Percentiles rank a stretch among this genome's conserved stretches.
Conservation (phyloP, 306 rosid genomes). For the Dryas octopetala region DNA sequence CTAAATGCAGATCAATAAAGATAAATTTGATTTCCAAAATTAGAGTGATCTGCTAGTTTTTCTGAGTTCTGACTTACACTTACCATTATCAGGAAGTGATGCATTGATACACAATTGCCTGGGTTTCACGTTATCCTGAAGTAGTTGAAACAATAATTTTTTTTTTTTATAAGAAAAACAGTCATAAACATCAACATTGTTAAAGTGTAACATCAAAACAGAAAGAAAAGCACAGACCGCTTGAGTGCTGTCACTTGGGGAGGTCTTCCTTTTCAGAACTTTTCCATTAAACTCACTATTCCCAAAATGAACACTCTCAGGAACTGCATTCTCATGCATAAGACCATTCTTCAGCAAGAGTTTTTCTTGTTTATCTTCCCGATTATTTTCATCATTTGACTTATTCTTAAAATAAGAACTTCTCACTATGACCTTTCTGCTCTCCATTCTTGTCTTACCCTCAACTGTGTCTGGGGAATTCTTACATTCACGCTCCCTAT, state of each 20-base stretch:
- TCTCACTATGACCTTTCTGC: conserved; percentile 62
- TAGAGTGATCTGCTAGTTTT: conserved; percentile 12
- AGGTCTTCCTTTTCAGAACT: conserved; percentile 57
- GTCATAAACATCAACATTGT: not conserved
- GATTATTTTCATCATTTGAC: conserved; percentile 34
- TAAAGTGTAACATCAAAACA: not conserved
- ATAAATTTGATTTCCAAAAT: conserved; percentile 3
- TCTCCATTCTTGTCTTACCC: conserved; percentile 46
- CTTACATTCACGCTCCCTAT: conserved; percentile 43
- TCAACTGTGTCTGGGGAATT: conserved; percentile 36
- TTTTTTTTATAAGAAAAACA: conserved; percentile 25
- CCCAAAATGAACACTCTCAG: conserved; percentile 31
- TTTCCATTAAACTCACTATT: conserved; percentile 33
- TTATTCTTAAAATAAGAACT: conserved; percentile 70
- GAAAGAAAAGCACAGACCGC: conserved; percentile 45
- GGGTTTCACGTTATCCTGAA: conserved; percentile 62
- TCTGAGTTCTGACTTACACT: not conserved
- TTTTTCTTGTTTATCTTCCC: conserved; percentile 38
- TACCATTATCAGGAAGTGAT: conserved; percentile 49
- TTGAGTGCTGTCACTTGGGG: conserved; percentile 43
- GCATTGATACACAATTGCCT: conserved; percentile 33
- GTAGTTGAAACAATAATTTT: conserved; percentile 19
- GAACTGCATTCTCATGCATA: conserved; percentile 28
- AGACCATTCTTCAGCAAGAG: conserved; percentile 22
- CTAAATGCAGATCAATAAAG: not conserved